Percentiles rank a stretch among this genome's conserved stretches.
Evolutionary conservation across 2,329 filamentous ascomycete genomes (phyloP).

Genomic region (Colletotrichum echinochloae): DNA sequence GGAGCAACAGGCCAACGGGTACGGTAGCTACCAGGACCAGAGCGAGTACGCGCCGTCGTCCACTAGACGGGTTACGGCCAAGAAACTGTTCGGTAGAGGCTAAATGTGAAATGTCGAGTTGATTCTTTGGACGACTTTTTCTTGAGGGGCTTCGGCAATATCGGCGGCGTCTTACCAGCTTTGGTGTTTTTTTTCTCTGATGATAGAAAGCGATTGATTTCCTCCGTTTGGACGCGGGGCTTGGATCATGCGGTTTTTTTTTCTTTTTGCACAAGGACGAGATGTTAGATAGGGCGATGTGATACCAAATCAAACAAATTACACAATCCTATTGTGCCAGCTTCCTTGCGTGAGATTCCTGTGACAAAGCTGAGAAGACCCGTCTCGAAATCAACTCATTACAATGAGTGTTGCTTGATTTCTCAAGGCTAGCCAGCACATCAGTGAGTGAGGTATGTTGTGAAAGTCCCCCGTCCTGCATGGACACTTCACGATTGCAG

Average conservation of each 20-base stretch:
- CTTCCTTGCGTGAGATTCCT: background rate
- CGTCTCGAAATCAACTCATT: background rate
- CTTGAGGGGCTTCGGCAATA: background rate
- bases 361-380: background rate
- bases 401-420: background rate
- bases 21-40: conserved; percentile 27
- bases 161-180: background rate
- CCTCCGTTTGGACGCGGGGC: background rate
- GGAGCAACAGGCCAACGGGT: conserved; percentile 34
- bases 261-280: background rate
- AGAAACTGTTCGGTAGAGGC: conserved; percentile 41
- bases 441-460: background rate
- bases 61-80: conserved; percentile 35
- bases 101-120: conserved; percentile 1
- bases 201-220: background rate
- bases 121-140: background rate
- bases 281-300: background rate
- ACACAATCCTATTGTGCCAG: background rate
- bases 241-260: background rate
- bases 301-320: background rate
- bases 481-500: background rate
- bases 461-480: background rate
- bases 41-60: conserved; percentile 26
- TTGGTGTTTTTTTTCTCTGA: rapidly evolving
- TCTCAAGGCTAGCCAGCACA: background rate